A percentile compares a stretch with the other conserved stretches of the same genome.
These are phyloP conservation scores for Aspergillus baeticus DNA, from an alignment of 495 filamentous ascomycete genomes.

Conservation along the genomic window DNA sequence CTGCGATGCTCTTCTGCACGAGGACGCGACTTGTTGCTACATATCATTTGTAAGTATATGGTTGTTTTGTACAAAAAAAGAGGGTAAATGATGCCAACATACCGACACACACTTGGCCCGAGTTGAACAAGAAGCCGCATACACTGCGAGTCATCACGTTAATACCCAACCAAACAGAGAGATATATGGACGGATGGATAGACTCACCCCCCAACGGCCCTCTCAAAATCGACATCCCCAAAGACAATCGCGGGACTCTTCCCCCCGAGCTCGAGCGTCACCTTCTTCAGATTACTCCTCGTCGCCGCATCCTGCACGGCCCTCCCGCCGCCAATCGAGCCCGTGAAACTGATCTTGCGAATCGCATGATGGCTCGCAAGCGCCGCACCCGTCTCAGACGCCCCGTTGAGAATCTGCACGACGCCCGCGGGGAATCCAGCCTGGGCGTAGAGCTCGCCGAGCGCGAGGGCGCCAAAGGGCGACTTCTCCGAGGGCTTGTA, in stretches of 20 bases:
- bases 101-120: slow-evolving; percentile 54
- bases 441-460: slow-evolving; percentile 59
- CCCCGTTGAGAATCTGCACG: slow-evolving; percentile 79
- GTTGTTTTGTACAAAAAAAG: background rate
- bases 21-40: slow-evolving; percentile 11
- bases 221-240: slow-evolving; percentile 29
- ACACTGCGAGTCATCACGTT: background rate
- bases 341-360: slow-evolving; percentile 23
- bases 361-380: slow-evolving; percentile 18
- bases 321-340: slow-evolving; percentile 14
- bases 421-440: slow-evolving; percentile 89
- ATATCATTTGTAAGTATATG: slow-evolving; percentile 37
- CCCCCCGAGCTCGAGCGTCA: slow-evolving; percentile 40
- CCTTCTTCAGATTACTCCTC: slow-evolving; percentile 47
- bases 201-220: slow-evolving; percentile 8
- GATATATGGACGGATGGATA: no score
- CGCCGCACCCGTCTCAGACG: slow-evolving; percentile 59
- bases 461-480: slow-evolving; percentile 66
- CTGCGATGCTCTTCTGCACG: slow-evolving; percentile 55
- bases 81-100: no score
- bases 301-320: slow-evolving; percentile 24
- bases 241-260: slow-evolving; percentile 40
- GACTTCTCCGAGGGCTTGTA: slow-evolving; percentile 87
- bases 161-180: background rate
- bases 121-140: slow-evolving; percentile 20